Percentiles rank a stretch among this genome's conserved stretches.
These are phyloP conservation scores for Trichoderma afroharzianum DNA, from an alignment of 2,329 filamentous ascomycete species.

Conservation along the genomic window DNA sequence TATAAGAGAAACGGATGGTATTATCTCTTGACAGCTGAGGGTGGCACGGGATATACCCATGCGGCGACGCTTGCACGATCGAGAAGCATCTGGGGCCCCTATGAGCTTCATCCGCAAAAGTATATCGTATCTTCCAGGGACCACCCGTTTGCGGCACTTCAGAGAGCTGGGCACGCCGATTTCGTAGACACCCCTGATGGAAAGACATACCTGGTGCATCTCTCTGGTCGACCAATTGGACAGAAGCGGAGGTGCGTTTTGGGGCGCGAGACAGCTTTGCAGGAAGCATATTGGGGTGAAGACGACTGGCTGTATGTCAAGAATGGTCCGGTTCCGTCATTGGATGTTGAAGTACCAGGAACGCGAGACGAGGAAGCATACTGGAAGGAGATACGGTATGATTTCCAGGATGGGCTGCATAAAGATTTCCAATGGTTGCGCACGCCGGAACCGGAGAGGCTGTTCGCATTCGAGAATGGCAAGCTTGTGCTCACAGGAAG, in stretches of 20 bases:
- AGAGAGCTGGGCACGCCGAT: constrained; percentile 52
- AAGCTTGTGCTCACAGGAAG: constrained; percentile 48
- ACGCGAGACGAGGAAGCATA: constrained; percentile 45
- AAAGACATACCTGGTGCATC: constrained; percentile 51
- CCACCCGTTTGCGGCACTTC: constrained; percentile 45
- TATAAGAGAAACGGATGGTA: constrained; percentile 58
- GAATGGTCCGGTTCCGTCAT: constrained; percentile 51
- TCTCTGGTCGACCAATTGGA: constrained; percentile 48
- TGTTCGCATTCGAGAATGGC: constrained; percentile 40
- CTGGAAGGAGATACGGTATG: constrained; percentile 48
- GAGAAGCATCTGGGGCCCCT: constrained; percentile 55
- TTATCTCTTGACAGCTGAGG: constrained; percentile 58
- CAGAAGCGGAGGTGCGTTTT: constrained; percentile 51
- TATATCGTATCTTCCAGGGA: constrained; percentile 55
- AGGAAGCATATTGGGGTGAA: constrained; percentile 55
- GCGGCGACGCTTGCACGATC: constrained; percentile 56
- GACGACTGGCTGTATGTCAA: constrained; percentile 63
- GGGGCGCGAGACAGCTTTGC: constrained; percentile 54
- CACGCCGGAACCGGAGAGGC: constrained; percentile 52
- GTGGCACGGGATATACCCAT: constrained; percentile 59
- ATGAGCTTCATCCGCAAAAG: constrained; percentile 56
- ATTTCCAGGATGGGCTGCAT: constrained; percentile 43
- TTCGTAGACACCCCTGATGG: constrained; percentile 53
- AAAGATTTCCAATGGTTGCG: constrained; percentile 57
- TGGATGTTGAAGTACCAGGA: constrained; percentile 50